phyloP scores from a whole-genome alignment of 2,329 filamentous ascomycete genomes.

The Xylaria sp. region DNA sequence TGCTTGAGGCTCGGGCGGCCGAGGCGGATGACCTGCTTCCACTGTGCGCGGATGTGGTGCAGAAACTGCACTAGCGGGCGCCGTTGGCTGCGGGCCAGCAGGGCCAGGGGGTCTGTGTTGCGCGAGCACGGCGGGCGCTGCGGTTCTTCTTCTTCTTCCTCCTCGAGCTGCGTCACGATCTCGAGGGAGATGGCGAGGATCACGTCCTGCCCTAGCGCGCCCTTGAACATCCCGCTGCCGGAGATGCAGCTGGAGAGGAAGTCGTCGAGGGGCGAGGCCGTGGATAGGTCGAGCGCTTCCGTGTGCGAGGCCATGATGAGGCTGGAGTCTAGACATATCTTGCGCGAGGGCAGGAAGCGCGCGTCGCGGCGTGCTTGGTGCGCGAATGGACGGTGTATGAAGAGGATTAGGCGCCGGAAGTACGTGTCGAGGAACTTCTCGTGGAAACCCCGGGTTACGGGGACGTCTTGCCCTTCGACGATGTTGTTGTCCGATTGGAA shows the following conservation, averaged over 20 bases:
- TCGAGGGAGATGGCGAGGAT: conserved; percentile 38
- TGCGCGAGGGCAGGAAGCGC: conserved; percentile 44
- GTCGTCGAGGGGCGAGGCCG: conserved; percentile 31
- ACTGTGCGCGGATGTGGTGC: conserved; percentile 37
- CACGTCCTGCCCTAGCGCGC: conserved; percentile 39
- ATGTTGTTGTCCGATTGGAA: conserved; percentile 29
- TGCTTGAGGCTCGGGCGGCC: conserved; percentile 43
- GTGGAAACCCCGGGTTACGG: conserved; percentile 35
- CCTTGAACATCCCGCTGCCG: conserved; percentile 44
- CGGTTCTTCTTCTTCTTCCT: conserved; percentile 20
- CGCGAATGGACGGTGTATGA: conserved; percentile 44
- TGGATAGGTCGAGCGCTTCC: conserved; percentile 31
- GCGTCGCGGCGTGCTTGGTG: conserved; percentile 39
- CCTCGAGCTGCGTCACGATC: conserved; percentile 41
- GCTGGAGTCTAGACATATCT: conserved; percentile 42
- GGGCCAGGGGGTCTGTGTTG: conserved; percentile 33
- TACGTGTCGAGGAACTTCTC: conserved; percentile 45
- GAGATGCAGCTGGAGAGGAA: conserved; percentile 38
- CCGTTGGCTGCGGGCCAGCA: conserved; percentile 32
- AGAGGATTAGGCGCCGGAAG: conserved; percentile 42
- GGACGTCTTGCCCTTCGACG: neutral
- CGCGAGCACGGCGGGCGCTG: neutral
- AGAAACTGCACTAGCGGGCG: conserved; percentile 37
- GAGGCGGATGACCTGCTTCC: conserved; percentile 39
- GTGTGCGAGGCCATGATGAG: conserved; percentile 43